Base-by-base conservation (phyloP, 176 grass and related monocot species). In the Rhipidocladum racemiflorum region DNA sequence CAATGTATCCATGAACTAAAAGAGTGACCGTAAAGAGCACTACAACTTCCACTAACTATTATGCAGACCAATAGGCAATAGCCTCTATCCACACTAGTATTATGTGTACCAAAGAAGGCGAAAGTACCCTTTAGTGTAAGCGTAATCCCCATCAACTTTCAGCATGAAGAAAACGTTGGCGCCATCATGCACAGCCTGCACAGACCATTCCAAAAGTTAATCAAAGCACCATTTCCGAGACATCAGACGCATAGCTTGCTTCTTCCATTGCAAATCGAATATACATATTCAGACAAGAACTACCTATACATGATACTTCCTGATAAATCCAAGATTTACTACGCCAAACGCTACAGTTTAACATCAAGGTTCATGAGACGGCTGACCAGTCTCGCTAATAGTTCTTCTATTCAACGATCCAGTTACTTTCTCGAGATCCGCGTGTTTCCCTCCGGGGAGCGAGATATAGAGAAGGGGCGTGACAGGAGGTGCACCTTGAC, bases 141-240 rank as follows among this genome's bases (percentile, higher is more conserved):
- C 80, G 72, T 91, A 99, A 45, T 88, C 87, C 51, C 96, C 96
- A 87, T 99, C 85, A 86, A 95, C 76, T 89, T 95, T 91, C 32
- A 99, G 89, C 86, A 92, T 77, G 72, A 99, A 99, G 79, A 93
- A 95, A 84, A 99, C 76, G 65, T 90, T 93, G 82, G 78, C 72
- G 48, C 96, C 96, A 70, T 99, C 96, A 90, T 95, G 96, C 68
- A 90, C 88, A 88, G 92, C 96, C 96, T 99, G 82, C 70, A 91
- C 71, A 86, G 50, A 7, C 53, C 69, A 89, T 55, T 84, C 14
- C 27, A 85, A 83, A 84, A 87, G 70, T 89, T 46, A 97, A 77
- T 60, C 24, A 76, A 54, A 81, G 45, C 73, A 78, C 23, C 65
- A 60, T 70, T 85, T 82, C n/a, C 49, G 60, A 84, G 68, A 51